Percentiles rank a stretch among this genome's conserved stretches.
Conservation (phyloP, 2,329 filamentous ascomycete species). For the Thermothelomyces thermophilus region DNA sequence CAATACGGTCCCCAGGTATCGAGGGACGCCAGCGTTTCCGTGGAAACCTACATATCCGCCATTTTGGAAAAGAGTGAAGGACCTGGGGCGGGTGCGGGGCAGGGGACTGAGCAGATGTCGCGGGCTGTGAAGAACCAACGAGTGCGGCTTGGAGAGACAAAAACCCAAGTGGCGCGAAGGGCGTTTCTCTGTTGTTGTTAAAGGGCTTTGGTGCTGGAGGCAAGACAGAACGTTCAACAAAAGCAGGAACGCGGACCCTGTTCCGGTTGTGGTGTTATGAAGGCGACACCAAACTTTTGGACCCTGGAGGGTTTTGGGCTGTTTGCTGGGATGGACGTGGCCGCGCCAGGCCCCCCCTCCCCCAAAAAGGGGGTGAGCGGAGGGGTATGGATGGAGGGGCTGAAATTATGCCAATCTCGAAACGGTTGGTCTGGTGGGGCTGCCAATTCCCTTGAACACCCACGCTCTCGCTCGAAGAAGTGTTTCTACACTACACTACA, state of each 20-base stretch:
- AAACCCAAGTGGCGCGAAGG: neutral
- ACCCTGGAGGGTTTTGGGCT: constrained; percentile 7
- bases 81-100: neutral
- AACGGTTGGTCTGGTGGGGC: constrained; percentile 15
- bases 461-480: neutral
- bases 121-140: neutral
- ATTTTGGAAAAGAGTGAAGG: constrained; percentile 19
- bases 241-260: neutral
- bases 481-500: no score
- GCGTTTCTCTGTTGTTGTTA: neutral
- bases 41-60: constrained; percentile 26
- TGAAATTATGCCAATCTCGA: constrained; percentile 20
- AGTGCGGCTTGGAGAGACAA: neutral
- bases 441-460: neutral
- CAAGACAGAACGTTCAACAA: neutral
- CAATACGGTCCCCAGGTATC: neutral
- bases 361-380: constrained; percentile 16
- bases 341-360: constrained; percentile 15
- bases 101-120: neutral
- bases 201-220: neutral
- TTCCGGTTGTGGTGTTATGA: constrained; percentile 7
- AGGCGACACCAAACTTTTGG: constrained; percentile 10
- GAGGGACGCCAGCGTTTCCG: neutral
- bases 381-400: constrained; percentile 20
- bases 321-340: constrained; percentile 14